Base-by-base conservation (phyloP, 495 filamentous ascomycete genomes). In the Cercophora samala region DNA sequence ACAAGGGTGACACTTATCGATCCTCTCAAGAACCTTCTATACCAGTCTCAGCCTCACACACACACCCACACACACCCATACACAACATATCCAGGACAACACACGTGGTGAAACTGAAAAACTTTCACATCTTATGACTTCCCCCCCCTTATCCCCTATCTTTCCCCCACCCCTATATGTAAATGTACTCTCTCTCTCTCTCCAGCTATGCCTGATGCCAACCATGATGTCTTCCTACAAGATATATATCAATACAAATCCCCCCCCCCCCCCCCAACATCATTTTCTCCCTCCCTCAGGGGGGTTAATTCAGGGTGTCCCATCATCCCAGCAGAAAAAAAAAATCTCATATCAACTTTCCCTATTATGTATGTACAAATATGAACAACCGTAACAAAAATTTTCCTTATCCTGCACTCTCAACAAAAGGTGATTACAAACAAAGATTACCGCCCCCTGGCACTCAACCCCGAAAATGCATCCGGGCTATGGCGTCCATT, bases 401-500 rank as follows among this genome's bases (percentile, higher is more conserved):
- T n/a, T n/a, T n/a, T 26, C 24, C 22, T 22, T 24, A 22, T 29
- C 58, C 58, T 24, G 8, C 22, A 13, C 8, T 5, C 21, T n/a
- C n/a, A n/a, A n/a, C n/a, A n/a, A n/a, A n/a, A n/a, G n/a, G n/a
- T n/a, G n/a, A n/a, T n/a, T n/a, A n/a, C n/a, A n/a, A n/a, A n/a
- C n/a, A n/a, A 64, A 58, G 37, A 73, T 9, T 68, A 64, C 24
- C 62, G 68, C 62, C 76, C 69, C 67, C 81, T 76, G 51, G 92
- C 88, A 75, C 93, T 97, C 74, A 99, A 80, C 71, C 91, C 93
- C n/a, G 93, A 90, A 85, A 98, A 99, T 32, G 95, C 94, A 80
- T 99, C 95, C 19, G 95, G 95, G 71, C 93, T 97, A 76, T 97
- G 93, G 56, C 94, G 84, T 9, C 94, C 93, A 68, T 85, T 87